Base-by-base conservation (phyloP, 1,284 basidiomycete species). In the Trichosporon faecale region DNA sequence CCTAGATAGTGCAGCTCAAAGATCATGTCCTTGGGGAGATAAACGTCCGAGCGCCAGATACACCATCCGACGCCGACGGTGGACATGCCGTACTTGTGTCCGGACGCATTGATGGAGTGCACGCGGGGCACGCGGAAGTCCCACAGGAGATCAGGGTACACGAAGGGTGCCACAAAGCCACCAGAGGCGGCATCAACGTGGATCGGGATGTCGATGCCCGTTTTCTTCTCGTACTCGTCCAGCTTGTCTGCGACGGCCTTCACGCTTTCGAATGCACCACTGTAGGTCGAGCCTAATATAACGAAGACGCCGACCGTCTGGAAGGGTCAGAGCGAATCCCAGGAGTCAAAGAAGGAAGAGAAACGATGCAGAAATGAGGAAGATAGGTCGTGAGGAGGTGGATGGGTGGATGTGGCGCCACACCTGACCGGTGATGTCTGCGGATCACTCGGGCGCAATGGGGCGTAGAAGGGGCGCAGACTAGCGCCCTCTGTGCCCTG, bases 181-280 rank as follows among this genome's bases (percentile, higher is more conserved):
- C 93, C 93, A 3, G 91, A 78, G 29, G 86, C 86, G 7, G 78
- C 78, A 66, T 83, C 84, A 49, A 85, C 91, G 79, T 98, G 95
- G 74, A 95, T 95, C 4, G 92, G 92, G 21, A 95, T 88, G 63
- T 83, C 87, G 76, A 88, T 85, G 0, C 95, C 95, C 0, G 93
- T 95, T 77, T 88, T 86, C n/a, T 80, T 84, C 84, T 98, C 90
- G 79, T 92, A 95, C 74, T 91, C 89, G 81, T 98, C 95, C 65
- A 98, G 87, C 23, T 93, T 86, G 67, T 90, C 88, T 2, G 90
- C 85, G 89, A 98, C 92, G 78, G 91, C 92, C 79, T 93, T 88
- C 60, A 98, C 95, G 25, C 91, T 90, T 79, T 98, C 95, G 79
- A 95, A 97, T 76, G 92, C 91, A 12, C 95, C 95, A 1, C 95